Evolutionary conservation across 2,329 filamentous ascomycete species (phyloP), one percentile per base, ranked within the genome.

Genomic region (Pyricularia sp.): DNA sequence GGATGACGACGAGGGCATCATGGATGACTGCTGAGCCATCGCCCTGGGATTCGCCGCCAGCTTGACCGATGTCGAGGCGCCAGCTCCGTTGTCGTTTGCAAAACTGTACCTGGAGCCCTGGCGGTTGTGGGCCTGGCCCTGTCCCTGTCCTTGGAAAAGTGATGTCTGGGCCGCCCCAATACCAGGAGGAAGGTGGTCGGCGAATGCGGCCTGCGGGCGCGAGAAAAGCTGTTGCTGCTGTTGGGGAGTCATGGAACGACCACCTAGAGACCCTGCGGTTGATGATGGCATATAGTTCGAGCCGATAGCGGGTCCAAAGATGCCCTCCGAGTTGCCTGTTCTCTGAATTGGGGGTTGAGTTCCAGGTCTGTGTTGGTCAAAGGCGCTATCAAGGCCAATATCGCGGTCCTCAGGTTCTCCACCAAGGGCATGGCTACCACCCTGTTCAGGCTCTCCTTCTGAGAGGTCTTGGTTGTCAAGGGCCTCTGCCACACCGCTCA

Each of bases 81-180:
- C 69, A 81, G 84, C 83, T 26, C 85, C 85, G 31, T 64, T 68
- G 65, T 97, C 93, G 75, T 92, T 94, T 71, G 90, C 90, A 77
- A 97, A 97, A 74, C 88, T 94, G 78, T 93, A 97, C 68, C 94
- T 86, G 2, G 94, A 97, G 11, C 91, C 89, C 77, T 97, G 93
- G 71, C 94, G 89, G 70, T 86, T 89, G 78, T 97, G 93, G 9
- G 89, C 88, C 69, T 86, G 74, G 88, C 88, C 73, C 59, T 68
- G 67, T n/a, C 67, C 67, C 26, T 88, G 80, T 76, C 83, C 81
- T 78, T 90, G 83, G 75, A 86, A 87, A 73, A 85, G 78, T 73
- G 79, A 82, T 70, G 80, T 59, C 70, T 80, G 78, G 65, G 87
- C 80, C 33, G 83, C 83, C 68, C 86, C 81, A 55, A 88, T 84